phyloP scores from a whole-genome alignment of 129 eudicot species.

The Smallanthus sonchifolius region DNA sequence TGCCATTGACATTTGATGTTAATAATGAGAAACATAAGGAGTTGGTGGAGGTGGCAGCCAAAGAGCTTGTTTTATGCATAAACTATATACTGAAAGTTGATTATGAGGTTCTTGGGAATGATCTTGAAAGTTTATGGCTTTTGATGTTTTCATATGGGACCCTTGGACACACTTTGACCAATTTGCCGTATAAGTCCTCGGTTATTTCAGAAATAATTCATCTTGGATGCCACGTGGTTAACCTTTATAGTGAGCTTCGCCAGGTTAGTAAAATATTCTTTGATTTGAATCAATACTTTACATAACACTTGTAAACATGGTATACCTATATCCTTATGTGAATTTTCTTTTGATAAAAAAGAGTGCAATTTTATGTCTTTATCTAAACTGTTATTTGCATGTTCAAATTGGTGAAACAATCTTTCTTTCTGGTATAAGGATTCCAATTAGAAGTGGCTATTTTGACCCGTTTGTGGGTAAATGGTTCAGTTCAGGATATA shows the following conservation, averaged over 20 bases:
- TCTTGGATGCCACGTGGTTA: conserved; percentile 61
- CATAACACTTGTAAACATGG: conserved; percentile 1
- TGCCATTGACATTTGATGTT: conserved; percentile 29
- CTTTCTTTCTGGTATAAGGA: background rate
- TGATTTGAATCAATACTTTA: background rate
- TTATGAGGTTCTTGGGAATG: conserved; percentile 77
- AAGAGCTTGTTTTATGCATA: conserved; percentile 53
- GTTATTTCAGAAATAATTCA: conserved; percentile 48
- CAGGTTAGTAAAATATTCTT: conserved; percentile 58
- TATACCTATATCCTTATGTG: background rate
- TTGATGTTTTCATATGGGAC: conserved; percentile 58
- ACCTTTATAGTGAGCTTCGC: conserved; percentile 87
- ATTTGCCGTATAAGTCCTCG: conserved; percentile 27
- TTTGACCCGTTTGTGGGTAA: background rate
- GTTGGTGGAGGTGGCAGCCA: conserved; percentile 36
- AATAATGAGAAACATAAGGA: conserved; percentile 29
- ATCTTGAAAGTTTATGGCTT: conserved; percentile 77
- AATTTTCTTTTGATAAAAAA: background rate
- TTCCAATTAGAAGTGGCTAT: background rate
- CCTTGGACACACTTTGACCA: conserved; percentile 36
- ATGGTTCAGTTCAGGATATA: background rate
- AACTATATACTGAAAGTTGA: conserved; percentile 64
- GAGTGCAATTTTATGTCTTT: background rate
- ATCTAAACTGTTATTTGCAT: background rate
- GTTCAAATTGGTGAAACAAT: background rate